Percentiles rank a stretch among this genome's conserved stretches.
phyloP scores from a whole-genome alignment of 1,139 yeast genomes.

The Yamadazyma songkhlaensis region DNA sequence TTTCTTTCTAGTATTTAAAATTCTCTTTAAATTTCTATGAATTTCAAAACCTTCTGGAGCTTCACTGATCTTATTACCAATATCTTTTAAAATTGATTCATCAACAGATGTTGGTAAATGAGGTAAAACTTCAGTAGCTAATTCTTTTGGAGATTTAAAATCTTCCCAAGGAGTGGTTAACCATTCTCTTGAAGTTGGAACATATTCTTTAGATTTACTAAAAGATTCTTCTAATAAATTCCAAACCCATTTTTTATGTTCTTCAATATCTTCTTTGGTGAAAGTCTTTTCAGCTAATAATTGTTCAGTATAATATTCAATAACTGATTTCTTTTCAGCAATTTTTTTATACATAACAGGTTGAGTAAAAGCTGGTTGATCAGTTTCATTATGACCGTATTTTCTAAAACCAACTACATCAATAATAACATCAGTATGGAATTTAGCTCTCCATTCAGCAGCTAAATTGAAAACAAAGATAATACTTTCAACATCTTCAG shows the following conservation, averaged over 20 bases:
- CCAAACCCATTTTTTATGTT: constrained; percentile 99
- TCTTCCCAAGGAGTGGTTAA: constrained; percentile 98
- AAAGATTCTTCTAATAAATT: constrained; percentile 86
- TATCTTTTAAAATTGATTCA: constrained; percentile 64
- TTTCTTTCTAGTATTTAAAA: constrained; percentile 83
- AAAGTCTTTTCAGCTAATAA: constrained; percentile 84
- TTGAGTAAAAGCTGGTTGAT: constrained; percentile 98
- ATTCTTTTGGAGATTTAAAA: constrained; percentile 95
- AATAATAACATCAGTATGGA: constrained; percentile 93
- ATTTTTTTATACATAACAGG: constrained; percentile 94
- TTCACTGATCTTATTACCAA: constrained; percentile 76
- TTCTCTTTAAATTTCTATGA: constrained; percentile 96
- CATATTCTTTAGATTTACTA: constrained; percentile 81
- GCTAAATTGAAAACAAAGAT: constrained; percentile 92
- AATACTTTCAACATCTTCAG: constrained; percentile 94
- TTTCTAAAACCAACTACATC: constrained; percentile 99
- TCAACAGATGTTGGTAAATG: constrained; percentile 95
- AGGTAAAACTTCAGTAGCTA: constrained; percentile 92
- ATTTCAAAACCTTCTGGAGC: constrained; percentile 89
- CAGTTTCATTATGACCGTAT: constrained; percentile 99
- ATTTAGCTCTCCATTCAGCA: constrained; percentile 97
- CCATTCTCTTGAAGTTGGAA: constrained; percentile 96
- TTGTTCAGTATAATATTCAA: constrained; percentile 80
- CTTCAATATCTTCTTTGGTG: constrained; percentile 85
- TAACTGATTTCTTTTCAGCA: constrained; percentile 83